Conservation (phyloP, 768 basidiomycete species). For the Tulasnella sp. region DNA sequence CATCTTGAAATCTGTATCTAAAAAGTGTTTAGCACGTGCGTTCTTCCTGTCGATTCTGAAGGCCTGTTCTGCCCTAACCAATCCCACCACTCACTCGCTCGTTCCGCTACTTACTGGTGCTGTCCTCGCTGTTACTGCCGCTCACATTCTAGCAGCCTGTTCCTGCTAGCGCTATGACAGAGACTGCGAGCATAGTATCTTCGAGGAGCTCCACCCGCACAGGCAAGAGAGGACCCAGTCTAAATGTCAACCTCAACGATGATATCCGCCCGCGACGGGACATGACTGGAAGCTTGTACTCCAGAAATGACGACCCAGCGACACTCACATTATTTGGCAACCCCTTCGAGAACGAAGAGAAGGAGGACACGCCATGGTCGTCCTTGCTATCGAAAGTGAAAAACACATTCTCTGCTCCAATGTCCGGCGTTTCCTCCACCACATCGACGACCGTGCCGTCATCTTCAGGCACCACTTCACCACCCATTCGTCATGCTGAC, state of each 20-base stretch:
- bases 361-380: constrained; percentile 74
- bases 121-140: no score
- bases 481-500: background rate
- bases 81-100: no score
- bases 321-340: constrained; percentile 59
- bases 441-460: constrained; percentile 28
- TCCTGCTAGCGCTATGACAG: background rate
- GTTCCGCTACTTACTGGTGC: no score
- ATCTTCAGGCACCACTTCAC: background rate
- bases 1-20: no score
- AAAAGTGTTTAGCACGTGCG: no score
- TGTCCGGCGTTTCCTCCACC: constrained; percentile 36
- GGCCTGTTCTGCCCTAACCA: background rate
- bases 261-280: background rate
- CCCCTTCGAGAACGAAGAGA: constrained; percentile 86
- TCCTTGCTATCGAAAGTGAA: constrained; percentile 74
- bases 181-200: constrained; percentile 8
- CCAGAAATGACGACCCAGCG: background rate
- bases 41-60: no score
- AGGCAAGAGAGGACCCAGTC: background rate
- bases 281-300: background rate
- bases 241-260: constrained; percentile 8
- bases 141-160: background rate
- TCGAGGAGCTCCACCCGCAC: background rate
- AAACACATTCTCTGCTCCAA: constrained; percentile 60